phyloP scores from a whole-genome alignment of 129 eudicot species.

The Centella asiatica region DNA sequence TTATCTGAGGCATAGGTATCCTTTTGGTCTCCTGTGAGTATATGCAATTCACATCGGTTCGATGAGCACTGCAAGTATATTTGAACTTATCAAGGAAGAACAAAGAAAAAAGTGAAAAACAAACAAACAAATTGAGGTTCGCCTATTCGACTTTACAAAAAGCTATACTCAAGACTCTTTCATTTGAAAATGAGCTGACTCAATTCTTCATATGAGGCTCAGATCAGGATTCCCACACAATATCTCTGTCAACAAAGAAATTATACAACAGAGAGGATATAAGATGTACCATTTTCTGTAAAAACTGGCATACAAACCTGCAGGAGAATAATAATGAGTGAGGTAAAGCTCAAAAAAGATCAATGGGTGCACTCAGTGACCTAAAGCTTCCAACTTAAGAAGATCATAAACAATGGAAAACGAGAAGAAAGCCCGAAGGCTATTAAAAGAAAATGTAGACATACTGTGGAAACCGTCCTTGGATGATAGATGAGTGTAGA shows the following conservation, averaged over 20 bases:
- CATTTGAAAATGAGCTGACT: no score
- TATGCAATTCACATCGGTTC: no score
- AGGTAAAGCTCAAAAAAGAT: background rate
- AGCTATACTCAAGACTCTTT: no score
- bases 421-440: background rate
- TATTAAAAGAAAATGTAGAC: slow-evolving; percentile 17
- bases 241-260: background rate
- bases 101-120: no score
- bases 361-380: background rate
- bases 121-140: no score
- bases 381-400: background rate
- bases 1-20: no score
- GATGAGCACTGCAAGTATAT: no score
- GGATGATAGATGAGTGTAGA: slow-evolving; percentile 83
- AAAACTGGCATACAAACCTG: slow-evolving; percentile 82
- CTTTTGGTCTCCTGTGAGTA: no score
- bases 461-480: slow-evolving; percentile 83
- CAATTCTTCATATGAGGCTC: no score
- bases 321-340: slow-evolving; percentile 12
- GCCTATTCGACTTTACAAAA: no score
- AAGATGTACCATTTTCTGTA: slow-evolving; percentile 69
- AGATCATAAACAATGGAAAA: background rate
- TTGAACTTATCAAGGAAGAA: no score
- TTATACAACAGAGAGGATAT: background rate
- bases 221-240: background rate